These are phyloP conservation scores for Heliosperma pusillum DNA, from an alignment of 148 eudicot species.

Conservation along the genomic window DNA sequence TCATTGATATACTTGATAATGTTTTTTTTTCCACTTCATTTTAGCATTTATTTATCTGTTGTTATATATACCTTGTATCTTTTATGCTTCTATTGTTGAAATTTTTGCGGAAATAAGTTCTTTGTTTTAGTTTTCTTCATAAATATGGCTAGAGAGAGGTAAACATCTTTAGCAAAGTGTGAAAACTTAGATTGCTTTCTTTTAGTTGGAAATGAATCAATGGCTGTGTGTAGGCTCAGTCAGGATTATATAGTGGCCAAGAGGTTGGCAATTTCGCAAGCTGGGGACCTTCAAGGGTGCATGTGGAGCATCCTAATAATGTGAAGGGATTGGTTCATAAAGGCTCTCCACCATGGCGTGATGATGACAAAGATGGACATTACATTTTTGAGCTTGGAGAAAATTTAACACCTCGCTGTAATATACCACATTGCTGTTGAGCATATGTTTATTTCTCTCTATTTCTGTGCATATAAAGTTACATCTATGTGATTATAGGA, in stretches of 20 bases:
- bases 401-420: constrained; percentile 97
- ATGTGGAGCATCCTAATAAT: constrained; percentile 62
- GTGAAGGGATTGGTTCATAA: constrained; percentile 78
- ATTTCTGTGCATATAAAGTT: constrained; percentile 14
- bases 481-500: too few species aligned
- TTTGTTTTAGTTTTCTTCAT: constrained; percentile 10
- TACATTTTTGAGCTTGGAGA: constrained; percentile 95
- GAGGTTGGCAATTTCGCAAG: constrained; percentile 80
- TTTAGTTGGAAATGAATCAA: constrained; percentile 53
- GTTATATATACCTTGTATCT: background rate
- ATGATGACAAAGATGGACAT: constrained; percentile 99
- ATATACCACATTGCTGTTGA: constrained; percentile 36
- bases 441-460: constrained; percentile 28
- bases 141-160: constrained; percentile 23
- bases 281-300: constrained; percentile 74
- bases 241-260: constrained; percentile 85
- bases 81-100: constrained; percentile 8
- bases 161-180: constrained; percentile 22
- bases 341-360: constrained; percentile 97
- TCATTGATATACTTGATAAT: background rate
- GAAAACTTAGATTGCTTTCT: constrained; percentile 38
- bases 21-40: background rate
- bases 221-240: constrained; percentile 98
- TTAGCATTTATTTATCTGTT: background rate
- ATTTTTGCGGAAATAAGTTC: background rate